A percentile compares a stretch with the other conserved stretches of the same genome.
These are phyloP conservation scores for Eucommia ulmoides DNA, from an alignment of 257 asterid genomes.

Conservation along the genomic window DNA sequence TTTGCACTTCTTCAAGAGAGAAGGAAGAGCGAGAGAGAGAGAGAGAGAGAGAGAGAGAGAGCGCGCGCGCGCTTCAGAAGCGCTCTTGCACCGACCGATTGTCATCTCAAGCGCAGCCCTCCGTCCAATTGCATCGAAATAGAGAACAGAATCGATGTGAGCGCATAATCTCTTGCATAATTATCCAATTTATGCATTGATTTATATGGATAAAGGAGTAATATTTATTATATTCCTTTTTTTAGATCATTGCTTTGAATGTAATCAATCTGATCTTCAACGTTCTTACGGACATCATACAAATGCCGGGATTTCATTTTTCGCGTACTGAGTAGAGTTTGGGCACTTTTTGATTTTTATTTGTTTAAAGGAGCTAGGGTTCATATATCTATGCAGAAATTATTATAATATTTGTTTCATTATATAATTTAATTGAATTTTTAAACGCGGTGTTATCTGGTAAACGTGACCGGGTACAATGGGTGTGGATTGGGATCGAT, in stretches of 20 bases:
- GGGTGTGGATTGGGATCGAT: slow-evolving; percentile 83
- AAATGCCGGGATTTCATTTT: slow-evolving; percentile 26
- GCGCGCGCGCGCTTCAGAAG: not conserved
- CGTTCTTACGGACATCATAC: slow-evolving; percentile 31
- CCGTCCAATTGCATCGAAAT: slow-evolving; percentile 15
- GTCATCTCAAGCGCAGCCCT: not conserved
- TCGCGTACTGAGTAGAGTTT: slow-evolving; percentile 14
- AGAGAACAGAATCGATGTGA: slow-evolving; percentile 52
- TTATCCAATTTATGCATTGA: slow-evolving; percentile 7
- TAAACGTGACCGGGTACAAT: slow-evolving; percentile 54
- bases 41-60: not conserved
- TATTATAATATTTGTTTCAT: slow-evolving; percentile 1
- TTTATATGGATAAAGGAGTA: slow-evolving; percentile 6
- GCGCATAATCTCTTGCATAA: slow-evolving; percentile 17
- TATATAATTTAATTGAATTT: slow-evolving; percentile 3
- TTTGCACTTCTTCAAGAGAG: too few relatives aligned
- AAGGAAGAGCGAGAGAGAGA: slow-evolving; percentile 9
- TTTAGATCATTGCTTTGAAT: slow-evolving; percentile 12
- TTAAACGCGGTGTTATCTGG: slow-evolving; percentile 21
- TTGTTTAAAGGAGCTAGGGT: slow-evolving; percentile 17
- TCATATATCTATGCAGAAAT: slow-evolving; percentile 22
- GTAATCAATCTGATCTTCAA: slow-evolving; percentile 11
- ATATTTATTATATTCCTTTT: not conserved
- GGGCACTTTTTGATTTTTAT: slow-evolving; percentile 14
- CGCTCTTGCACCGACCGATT: not conserved